A percentile compares a stretch with the other conserved stretches of the same genome.
Evolutionary conservation across 1,139 yeast genomes (phyloP).

Genomic region (Pichia sp.): DNA sequence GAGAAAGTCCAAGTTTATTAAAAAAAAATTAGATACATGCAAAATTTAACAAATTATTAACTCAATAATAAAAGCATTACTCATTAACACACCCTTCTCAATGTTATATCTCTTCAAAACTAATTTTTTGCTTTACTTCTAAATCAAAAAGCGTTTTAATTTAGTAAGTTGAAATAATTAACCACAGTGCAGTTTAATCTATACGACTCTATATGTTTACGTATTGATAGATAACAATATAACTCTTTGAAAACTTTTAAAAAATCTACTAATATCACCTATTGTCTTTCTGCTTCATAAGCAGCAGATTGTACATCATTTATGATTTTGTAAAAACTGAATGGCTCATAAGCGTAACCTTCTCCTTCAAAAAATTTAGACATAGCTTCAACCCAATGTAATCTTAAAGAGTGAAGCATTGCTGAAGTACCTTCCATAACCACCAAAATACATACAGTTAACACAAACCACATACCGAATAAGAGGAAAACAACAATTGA

Average conservation of each 20-base stretch:
- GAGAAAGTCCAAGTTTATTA: too few species aligned
- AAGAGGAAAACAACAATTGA: conserved; percentile 64
- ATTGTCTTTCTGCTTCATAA: conserved; percentile 9
- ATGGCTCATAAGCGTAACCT: conserved; percentile 84
- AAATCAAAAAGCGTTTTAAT: too few species aligned
- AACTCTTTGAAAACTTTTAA: neutral
- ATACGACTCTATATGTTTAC: too few species aligned
- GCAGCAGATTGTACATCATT: conserved; percentile 12
- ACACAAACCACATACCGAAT: conserved; percentile 91
- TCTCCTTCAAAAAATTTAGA: conserved; percentile 96
- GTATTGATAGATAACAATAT: neutral
- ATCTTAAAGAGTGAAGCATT: conserved; percentile 83
- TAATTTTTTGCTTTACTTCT: too few species aligned
- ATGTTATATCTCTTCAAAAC: too few species aligned
- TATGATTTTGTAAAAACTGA: conserved; percentile 42
- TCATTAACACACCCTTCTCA: too few species aligned
- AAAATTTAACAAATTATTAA: too few species aligned
- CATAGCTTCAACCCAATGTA: conserved; percentile 91
- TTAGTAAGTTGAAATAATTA: too few species aligned
- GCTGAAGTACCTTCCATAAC: conserved; percentile 99
- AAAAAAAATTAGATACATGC: too few species aligned
- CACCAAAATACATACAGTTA: conserved; percentile 86
- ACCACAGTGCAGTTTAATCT: too few species aligned
- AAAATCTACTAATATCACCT: neutral
- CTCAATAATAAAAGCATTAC: too few species aligned